Evolutionary conservation across 2,329 filamentous ascomycete genomes (phyloP).

Genomic region (Stromatinia cepivora): DNA sequence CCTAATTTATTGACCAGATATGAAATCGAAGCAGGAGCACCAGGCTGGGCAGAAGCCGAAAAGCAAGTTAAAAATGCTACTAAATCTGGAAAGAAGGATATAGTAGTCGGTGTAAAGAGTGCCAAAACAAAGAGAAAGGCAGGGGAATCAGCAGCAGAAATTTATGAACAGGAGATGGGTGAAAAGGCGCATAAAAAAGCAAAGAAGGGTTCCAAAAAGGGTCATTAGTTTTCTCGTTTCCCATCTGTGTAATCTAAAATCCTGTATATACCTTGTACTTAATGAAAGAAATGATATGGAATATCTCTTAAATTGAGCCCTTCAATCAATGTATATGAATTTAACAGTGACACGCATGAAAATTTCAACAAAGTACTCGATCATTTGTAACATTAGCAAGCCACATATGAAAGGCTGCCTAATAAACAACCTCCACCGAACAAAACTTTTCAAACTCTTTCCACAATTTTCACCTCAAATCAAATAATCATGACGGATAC

Average conservation of each 20-base stretch:
- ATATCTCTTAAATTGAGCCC: neutral
- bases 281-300: conserved; percentile 14
- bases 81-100: conserved; percentile 56
- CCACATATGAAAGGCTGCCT: conserved; percentile 8
- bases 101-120: conserved; percentile 80
- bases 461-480: conserved; percentile 4
- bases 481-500: conserved; percentile 22
- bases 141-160: conserved; percentile 55
- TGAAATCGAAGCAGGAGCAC: conserved; percentile 62
- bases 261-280: conserved; percentile 20
- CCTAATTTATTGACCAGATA: conserved; percentile 50
- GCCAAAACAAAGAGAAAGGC: conserved; percentile 76
- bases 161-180: conserved; percentile 61
- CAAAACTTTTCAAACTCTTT: neutral
- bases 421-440: neutral
- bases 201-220: conserved; percentile 49
- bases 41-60: conserved; percentile 70
- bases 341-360: neutral
- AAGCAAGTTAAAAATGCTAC: conserved; percentile 65
- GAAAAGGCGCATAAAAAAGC: conserved; percentile 54
- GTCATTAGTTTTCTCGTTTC: conserved; percentile 23
- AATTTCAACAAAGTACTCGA: neutral
- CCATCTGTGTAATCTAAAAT: conserved; percentile 8
- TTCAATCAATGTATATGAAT: neutral
- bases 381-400: neutral